A percentile compares a stretch with the other conserved stretches of the same genome.
These are phyloP conservation scores for Setomelanomma holmii DNA, from an alignment of 2,329 filamentous ascomycete genomes.

Conservation along the genomic window DNA sequence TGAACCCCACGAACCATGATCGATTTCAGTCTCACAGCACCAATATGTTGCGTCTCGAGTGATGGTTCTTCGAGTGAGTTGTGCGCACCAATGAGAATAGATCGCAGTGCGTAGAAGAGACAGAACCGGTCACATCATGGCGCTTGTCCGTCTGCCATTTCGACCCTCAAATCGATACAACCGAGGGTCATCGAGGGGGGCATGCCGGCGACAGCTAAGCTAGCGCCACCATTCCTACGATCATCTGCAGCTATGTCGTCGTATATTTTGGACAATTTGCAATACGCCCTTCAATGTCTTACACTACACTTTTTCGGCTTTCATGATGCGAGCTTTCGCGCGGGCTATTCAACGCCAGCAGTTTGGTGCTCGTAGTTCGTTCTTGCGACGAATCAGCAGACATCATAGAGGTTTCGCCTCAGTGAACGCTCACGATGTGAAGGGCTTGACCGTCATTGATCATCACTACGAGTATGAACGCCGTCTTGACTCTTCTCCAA, in stretches of 20 bases:
- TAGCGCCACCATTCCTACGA: constrained; percentile 19
- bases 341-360: constrained; percentile 27
- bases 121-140: no score
- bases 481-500: no score
- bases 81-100: neutral
- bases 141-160: neutral
- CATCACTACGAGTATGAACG: constrained; percentile 47
- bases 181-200: constrained; percentile 33
- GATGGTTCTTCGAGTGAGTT: neutral
- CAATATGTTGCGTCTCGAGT: neutral
- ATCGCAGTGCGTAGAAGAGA: neutral
- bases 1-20: neutral
- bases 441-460: constrained; percentile 38
- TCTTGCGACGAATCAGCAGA: constrained; percentile 1
- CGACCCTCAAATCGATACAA: constrained; percentile 16
- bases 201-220: constrained; percentile 17
- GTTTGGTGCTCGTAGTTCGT: constrained; percentile 14
- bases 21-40: neutral
- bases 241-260: constrained; percentile 1
- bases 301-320: neutral
- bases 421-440: constrained; percentile 20
- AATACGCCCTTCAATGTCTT: neutral
- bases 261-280: constrained; percentile 5
- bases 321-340: constrained; percentile 34
- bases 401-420: constrained; percentile 25